Evolutionary conservation across 2,329 filamentous ascomycete genomes (phyloP).

Genomic region (Cytospora piceae): DNA sequence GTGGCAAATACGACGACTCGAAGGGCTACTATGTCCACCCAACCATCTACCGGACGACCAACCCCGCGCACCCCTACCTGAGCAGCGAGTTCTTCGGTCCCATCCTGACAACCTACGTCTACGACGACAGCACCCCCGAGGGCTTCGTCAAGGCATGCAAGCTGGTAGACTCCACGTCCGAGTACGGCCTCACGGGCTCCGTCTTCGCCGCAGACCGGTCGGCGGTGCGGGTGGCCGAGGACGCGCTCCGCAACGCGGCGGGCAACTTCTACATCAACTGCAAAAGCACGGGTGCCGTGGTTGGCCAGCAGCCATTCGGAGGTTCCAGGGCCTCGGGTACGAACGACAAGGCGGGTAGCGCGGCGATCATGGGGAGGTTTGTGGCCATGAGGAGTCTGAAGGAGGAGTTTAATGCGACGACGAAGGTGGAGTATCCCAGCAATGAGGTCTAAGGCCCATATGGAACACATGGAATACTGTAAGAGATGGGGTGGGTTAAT

Average conservation of each 20-base stretch:
- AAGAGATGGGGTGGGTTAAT: not conserved
- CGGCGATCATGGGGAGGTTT: slow-evolving; percentile 53
- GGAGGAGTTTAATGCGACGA: slow-evolving; percentile 72
- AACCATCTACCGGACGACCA: slow-evolving; percentile 49
- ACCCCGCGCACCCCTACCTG: slow-evolving; percentile 49
- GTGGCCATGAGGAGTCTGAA: slow-evolving; percentile 57
- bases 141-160: slow-evolving; percentile 57
- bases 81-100: slow-evolving; percentile 54
- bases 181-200: slow-evolving; percentile 63
- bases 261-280: slow-evolving; percentile 64
- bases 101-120: slow-evolving; percentile 51
- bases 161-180: slow-evolving; percentile 71
- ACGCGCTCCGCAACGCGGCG: slow-evolving; percentile 55
- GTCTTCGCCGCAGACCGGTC: slow-evolving; percentile 53
- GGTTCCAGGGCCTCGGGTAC: slow-evolving; percentile 70
- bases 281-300: slow-evolving; percentile 68
- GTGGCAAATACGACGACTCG: slow-evolving; percentile 48
- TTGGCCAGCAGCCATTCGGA: slow-evolving; percentile 74
- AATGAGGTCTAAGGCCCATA: slow-evolving; percentile 59
- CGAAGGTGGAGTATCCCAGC: slow-evolving; percentile 69
- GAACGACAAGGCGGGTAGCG: slow-evolving; percentile 66
- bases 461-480: not conserved
- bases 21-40: slow-evolving; percentile 51
- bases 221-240: slow-evolving; percentile 54
- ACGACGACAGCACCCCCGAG: slow-evolving; percentile 47